Base-by-base conservation (phyloP, 2,329 filamentous ascomycete species). In the Myriosclerotinia curreyana region DNA sequence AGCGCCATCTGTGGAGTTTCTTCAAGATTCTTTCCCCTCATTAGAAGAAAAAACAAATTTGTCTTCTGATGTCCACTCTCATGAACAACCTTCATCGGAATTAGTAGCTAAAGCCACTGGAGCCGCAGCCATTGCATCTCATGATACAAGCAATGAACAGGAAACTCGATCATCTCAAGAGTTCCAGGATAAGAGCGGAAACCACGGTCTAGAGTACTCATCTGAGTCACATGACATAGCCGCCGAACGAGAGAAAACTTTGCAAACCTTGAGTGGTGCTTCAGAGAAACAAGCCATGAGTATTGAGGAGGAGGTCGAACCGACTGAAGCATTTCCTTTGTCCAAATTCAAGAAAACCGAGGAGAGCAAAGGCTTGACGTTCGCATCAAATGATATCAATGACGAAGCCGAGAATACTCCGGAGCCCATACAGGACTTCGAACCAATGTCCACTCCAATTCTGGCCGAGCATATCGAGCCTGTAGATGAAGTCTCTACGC, bases 151-250 rank as follows among this genome's bases (percentile, higher is more conserved):
- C 14, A 55, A 69, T 50, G 55, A 62, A 5, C 79, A 79, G 68
- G 75, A 79, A 66, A 73, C 76, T 67, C 81, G 76, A 69, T 79
- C 77, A 15, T 51, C 69, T 56, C 60, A 67, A n/a, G 68, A 67
- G 38, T 69, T 72, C 46, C 50, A 66, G 62, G 69, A 73, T 53
- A 53, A 40, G 34, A 65, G 64, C 34, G 49, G 22, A 46, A 52
- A 55, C 59, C 63, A 69, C 59, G 44, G 54, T 44, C 61, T 65
- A 58, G 63, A 42, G 52, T 59, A 42, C 38, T 4, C n/a, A 28
- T 12, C 50, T 5, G 51, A 38, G 58, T 65, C 63, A 31, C 40
- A 66, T 40, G 64, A 68, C 40, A 44, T 67, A 25, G 12, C 64
- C 31, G 38, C 66, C 17, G 66, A 67, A 25, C 65, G 58, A 54